phyloP scores from a whole-genome alignment of 2,329 filamentous ascomycete genomes.

The Beauveria sp. region DNA sequence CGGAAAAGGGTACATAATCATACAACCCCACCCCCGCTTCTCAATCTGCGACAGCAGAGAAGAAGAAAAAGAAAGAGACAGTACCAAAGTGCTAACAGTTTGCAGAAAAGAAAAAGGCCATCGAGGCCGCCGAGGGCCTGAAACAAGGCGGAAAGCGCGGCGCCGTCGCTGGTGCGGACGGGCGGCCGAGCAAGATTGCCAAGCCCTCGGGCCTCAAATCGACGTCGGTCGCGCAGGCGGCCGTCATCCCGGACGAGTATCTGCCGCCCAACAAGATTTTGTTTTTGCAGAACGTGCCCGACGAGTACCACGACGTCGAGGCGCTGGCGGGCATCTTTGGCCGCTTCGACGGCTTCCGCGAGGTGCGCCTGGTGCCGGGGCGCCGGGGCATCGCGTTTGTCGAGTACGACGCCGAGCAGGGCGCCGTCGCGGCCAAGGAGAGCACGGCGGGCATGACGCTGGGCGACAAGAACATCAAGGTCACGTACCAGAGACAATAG shows the following conservation, averaged over 20 bases:
- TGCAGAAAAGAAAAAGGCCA: slow-evolving; percentile 67
- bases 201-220: slow-evolving; percentile 61
- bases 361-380: slow-evolving; percentile 82
- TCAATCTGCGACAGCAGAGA: too few relatives aligned
- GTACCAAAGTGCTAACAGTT: background rate
- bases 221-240: slow-evolving; percentile 56
- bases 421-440: slow-evolving; percentile 90
- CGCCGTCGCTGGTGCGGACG: slow-evolving; percentile 36
- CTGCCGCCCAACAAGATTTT: slow-evolving; percentile 95
- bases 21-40: too few relatives aligned
- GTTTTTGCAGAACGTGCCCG: slow-evolving; percentile 86
- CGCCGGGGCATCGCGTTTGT: slow-evolving; percentile 88
- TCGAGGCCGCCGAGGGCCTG: slow-evolving; percentile 70
- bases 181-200: slow-evolving; percentile 61
- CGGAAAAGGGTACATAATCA: slow-evolving; percentile 69
- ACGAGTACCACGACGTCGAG: slow-evolving; percentile 70
- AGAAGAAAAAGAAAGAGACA: background rate
- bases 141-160: slow-evolving; percentile 61
- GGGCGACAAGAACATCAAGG: slow-evolving; percentile 73
- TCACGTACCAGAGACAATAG: slow-evolving; percentile 91
- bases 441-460: slow-evolving; percentile 79
- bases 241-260: slow-evolving; percentile 93
- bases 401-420: slow-evolving; percentile 86
- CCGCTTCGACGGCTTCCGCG: slow-evolving; percentile 87
- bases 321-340: slow-evolving; percentile 73